phyloP scores from a whole-genome alignment of 2,329 filamentous ascomycete genomes.

The Colletotrichum lupini region DNA sequence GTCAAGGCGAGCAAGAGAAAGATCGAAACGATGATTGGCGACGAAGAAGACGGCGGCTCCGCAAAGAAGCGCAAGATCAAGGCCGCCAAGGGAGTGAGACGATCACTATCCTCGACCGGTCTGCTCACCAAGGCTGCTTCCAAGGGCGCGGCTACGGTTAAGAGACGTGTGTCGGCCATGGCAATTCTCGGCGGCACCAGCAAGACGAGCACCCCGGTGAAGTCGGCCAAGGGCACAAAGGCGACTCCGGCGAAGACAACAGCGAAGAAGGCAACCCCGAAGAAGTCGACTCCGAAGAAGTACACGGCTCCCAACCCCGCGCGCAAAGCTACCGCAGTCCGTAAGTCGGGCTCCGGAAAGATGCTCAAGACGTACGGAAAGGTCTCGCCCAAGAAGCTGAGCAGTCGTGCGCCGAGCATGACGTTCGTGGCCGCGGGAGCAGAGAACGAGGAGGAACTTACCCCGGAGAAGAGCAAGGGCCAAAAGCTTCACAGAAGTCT shows the following conservation, averaged over 20 bases:
- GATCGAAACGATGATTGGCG: constrained; percentile 62
- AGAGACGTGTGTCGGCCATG: constrained; percentile 49
- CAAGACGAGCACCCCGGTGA: constrained; percentile 28
- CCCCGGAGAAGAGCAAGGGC: constrained; percentile 3
- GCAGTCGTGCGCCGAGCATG: constrained; percentile 31
- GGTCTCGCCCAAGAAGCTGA: constrained; percentile 27
- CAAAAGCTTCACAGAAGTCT: constrained; percentile 28
- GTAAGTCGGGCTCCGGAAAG: constrained; percentile 35
- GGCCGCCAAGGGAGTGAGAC: constrained; percentile 47
- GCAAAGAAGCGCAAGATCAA: constrained; percentile 47
- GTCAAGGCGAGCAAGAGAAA: constrained; percentile 67
- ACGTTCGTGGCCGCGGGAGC: constrained; percentile 33
- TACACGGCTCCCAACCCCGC: constrained; percentile 32
- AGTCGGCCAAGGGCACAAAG: constrained; percentile 17
- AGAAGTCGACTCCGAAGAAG: constrained; percentile 30
- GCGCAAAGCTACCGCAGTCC: constrained; percentile 32
- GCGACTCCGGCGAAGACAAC: constrained; percentile 7
- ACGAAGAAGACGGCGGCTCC: constrained; percentile 40
- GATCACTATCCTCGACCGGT: constrained; percentile 46
- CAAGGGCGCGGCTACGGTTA: constrained; percentile 44
- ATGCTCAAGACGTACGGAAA: constrained; percentile 36
- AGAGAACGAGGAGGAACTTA: not conserved
- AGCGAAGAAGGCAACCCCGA: constrained; percentile 15
- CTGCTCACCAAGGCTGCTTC: constrained; percentile 47
- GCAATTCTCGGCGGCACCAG: constrained; percentile 35